phyloP scores from a whole-genome alignment of 2,329 filamentous ascomycete genomes.

The Endoconidiophora laricicola region DNA sequence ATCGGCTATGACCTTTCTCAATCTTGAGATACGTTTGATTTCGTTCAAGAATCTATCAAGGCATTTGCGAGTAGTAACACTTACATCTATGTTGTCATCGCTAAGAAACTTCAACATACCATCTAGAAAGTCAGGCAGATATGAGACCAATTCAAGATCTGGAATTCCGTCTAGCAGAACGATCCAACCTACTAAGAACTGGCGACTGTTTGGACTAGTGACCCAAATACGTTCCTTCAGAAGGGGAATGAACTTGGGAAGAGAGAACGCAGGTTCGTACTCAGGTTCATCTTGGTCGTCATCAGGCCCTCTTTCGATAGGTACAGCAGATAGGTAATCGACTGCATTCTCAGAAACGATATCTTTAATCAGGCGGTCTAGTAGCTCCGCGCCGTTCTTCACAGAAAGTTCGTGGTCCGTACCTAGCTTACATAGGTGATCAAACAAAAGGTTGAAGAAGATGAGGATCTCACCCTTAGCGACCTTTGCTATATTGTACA shows the following conservation, averaged over 20 bases:
- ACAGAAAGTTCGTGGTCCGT: slow-evolving; percentile 93
- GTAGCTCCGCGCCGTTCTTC: slow-evolving; percentile 90
- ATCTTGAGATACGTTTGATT: slow-evolving; percentile 82
- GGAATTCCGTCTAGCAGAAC: slow-evolving; percentile 90
- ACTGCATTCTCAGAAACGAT: slow-evolving; percentile 91
- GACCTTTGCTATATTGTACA: slow-evolving; percentile 99
- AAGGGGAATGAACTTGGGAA: slow-evolving; percentile 78
- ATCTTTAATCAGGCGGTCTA: slow-evolving; percentile 89
- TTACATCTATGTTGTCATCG: slow-evolving; percentile 84
- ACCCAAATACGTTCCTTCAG: slow-evolving; percentile 90
- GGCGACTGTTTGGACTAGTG: slow-evolving; percentile 84
- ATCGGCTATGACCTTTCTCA: slow-evolving; percentile 84
- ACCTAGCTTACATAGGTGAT: slow-evolving; percentile 89
- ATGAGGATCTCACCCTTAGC: slow-evolving; percentile 93
- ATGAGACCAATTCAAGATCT: slow-evolving; percentile 84
- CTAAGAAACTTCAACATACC: slow-evolving; percentile 84
- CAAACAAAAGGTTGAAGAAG: slow-evolving; percentile 98
- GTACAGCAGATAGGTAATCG: slow-evolving; percentile 81
- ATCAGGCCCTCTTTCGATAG: slow-evolving; percentile 30
- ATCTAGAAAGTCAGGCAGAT: slow-evolving; percentile 77
- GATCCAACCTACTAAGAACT: slow-evolving; percentile 92
- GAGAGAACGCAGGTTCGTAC: slow-evolving; percentile 57
- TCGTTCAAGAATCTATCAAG: slow-evolving; percentile 82
- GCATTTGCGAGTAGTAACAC: slow-evolving; percentile 75
- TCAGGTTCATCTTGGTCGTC: slow-evolving; percentile 33